Base-by-base conservation (phyloP, 768 basidiomycete genomes). In the Mrakia frigida region DNA sequence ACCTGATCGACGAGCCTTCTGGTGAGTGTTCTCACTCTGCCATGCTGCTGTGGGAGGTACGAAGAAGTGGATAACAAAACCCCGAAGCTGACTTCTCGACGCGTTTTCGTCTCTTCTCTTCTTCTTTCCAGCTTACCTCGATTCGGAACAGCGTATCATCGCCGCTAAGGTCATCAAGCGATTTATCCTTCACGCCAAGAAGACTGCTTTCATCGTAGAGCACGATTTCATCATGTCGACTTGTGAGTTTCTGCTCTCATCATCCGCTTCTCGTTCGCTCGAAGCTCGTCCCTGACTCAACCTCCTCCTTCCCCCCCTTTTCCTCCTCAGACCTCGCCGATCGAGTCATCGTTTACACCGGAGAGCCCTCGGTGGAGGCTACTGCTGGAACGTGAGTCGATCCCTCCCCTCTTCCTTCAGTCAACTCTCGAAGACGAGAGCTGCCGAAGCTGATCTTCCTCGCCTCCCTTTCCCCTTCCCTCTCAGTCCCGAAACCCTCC, bases 81-180 rank as follows among this genome's bases (percentile, higher is more conserved):
- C 14, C 39, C 18, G 46, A 50, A 50, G 46, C 46, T 50, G 46
- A 50, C 7, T 28, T 46, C 25, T 70, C 39, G 69, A 35, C 50
- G n/a, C 39, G 69, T 18, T 25, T n/a, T 70, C 67, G 35, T 43
- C 25, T 37, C 39, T 63, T 78, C 25, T 37, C n/a, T 60, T 76
- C 60, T 74, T 76, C 73, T 10, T 14, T 28, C 77, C 77, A 21
- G 92, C 91, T 83, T 96, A 95, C 90, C 86, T 99, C 80, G 97
- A 99, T 82, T 98, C 96, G 43, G 97, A 99, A 83, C 97, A 99
- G 83, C 97, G 97, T 89, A 98, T 99, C 83, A 93, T 95, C 79
- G 92, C 96, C 25, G 90, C 91, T 82, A 96, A 98, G 83, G 94
- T 98, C 81, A 98, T 99, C 86, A 98, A 99, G 84, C 90, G 96